Evolutionary conservation across 495 filamentous ascomycete genomes (phyloP), one percentile per base, ranked within the genome.

Genomic region (Penicillium dipodomyicola): DNA sequence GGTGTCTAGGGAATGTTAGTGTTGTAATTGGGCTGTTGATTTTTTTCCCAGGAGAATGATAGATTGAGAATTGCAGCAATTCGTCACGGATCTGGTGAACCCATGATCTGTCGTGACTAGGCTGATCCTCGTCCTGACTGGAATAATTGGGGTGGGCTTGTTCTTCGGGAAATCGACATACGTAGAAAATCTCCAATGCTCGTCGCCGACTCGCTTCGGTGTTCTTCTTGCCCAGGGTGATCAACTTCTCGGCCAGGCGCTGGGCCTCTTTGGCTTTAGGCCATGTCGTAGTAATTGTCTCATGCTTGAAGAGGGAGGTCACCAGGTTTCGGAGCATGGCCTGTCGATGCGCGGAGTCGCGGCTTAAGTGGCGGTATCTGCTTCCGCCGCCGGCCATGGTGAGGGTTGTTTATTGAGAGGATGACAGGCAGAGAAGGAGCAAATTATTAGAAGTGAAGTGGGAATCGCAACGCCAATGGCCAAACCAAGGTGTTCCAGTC

Each of bases 251-350:
- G 37, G 94, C 94, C 27, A 97, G 71, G 1, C 87, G 82, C 72
- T 97, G 94, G 43, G 94, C 89, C 77, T 98, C 94, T 73, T 97
- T 98, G 30, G 94, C 94, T 77, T 97, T 97, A 70, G 84, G 84
- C 85, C 87, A 97, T 75, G 94, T 96, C 25, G 94, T 98, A 46
- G 84, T 84, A 77, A 98, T 96, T 51, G 88, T 83, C 76, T 98
- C 94, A 71, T 96, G 84, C 67, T 87, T 79, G 78, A 98, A 84
- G 54, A 98, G 88, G n/a, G 91, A 93, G 57, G 92, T 96, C 66
- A 97, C 91, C 43, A 98, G 81, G 74, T 97, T 97, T 61, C 94
- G 91, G 56, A 98, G 88, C 59, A 98, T 84, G 52, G 94, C 92
- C 75, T 93, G 84, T 67, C 94, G 84, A 68, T 97, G 94, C 30